phyloP scores from a whole-genome alignment of 306 rosid species.

The Cicer judaicum region DNA sequence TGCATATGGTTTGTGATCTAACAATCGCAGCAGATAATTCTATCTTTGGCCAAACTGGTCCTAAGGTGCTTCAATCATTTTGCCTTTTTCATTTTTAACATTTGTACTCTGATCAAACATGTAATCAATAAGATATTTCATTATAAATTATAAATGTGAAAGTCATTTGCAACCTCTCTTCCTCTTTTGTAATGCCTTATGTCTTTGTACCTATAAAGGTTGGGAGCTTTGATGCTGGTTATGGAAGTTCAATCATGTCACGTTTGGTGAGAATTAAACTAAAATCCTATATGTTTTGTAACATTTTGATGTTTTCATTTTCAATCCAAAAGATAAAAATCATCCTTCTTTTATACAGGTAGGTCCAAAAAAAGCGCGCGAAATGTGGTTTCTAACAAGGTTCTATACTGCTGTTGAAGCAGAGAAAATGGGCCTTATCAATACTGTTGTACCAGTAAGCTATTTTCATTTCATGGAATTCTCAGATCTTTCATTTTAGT shows the following conservation, averaged over 20 bases:
- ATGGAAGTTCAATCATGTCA: slow-evolving; percentile 95
- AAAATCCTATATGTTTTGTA: not conserved
- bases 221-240: slow-evolving; percentile 99
- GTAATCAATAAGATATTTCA: not conserved
- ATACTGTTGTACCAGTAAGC: slow-evolving; percentile 82
- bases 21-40: slow-evolving; percentile 95
- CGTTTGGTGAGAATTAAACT: slow-evolving; percentile 65
- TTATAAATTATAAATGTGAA: not conserved
- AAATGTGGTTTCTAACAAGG: slow-evolving; percentile 91
- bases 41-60: slow-evolving; percentile 96
- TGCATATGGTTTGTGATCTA: slow-evolving; percentile 90
- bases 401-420: slow-evolving; percentile 87
- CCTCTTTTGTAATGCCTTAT: slow-evolving; percentile 1
- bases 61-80: slow-evolving; percentile 65
- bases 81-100: slow-evolving; percentile 21
- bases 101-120: slow-evolving; percentile 2
- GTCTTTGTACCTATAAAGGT: slow-evolving; percentile 55
- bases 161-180: not conserved
- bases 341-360: slow-evolving; percentile 53
- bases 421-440: slow-evolving; percentile 95
- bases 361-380: slow-evolving; percentile 89
- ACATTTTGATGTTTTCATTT: slow-evolving; percentile 19
- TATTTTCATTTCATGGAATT: slow-evolving; percentile 6
- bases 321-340: not conserved
- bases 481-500: not conserved